Evolutionary conservation across 805 yeast genomes (phyloP).

Genomic region (Maudiozyma barnettii): DNA sequence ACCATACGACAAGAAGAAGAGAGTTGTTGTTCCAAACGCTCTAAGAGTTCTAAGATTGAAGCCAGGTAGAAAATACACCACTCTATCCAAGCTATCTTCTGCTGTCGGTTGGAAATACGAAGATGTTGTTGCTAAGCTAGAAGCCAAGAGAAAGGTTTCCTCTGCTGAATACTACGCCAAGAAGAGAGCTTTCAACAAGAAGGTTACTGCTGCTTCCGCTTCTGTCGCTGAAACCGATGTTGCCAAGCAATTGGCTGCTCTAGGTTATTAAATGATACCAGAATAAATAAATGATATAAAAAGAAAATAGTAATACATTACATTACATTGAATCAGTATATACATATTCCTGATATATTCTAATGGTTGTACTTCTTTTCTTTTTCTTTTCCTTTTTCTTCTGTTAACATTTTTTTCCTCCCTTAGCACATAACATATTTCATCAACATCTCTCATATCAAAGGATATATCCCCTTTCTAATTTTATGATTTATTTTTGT

Average conservation of each 20-base stretch:
- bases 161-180: constrained; percentile 98
- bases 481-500: background rate
- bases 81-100: constrained; percentile 90
- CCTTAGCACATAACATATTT: background rate
- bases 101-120: constrained; percentile 99
- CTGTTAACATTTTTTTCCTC: too few relatives aligned
- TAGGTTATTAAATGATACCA: constrained; percentile 74
- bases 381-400: background rate
- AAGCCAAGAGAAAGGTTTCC: constrained; percentile 98
- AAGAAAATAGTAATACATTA: too few relatives aligned
- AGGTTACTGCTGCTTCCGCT: constrained; percentile 78
- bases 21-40: constrained; percentile 99
- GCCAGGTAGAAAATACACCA: constrained; percentile 99
- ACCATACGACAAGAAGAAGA: constrained; percentile 99
- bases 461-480: background rate
- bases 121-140: constrained; percentile 92
- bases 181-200: constrained; percentile 94
- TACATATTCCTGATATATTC: too few relatives aligned
- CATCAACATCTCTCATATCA: background rate
- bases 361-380: background rate
- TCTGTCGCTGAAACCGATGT: constrained; percentile 84
- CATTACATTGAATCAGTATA: too few relatives aligned
- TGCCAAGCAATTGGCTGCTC: constrained; percentile 86
- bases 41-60: constrained; percentile 97
- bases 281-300: too few relatives aligned